Conservation (phyloP, 2,329 filamentous ascomycete species). For the Cadophora malorum region DNA sequence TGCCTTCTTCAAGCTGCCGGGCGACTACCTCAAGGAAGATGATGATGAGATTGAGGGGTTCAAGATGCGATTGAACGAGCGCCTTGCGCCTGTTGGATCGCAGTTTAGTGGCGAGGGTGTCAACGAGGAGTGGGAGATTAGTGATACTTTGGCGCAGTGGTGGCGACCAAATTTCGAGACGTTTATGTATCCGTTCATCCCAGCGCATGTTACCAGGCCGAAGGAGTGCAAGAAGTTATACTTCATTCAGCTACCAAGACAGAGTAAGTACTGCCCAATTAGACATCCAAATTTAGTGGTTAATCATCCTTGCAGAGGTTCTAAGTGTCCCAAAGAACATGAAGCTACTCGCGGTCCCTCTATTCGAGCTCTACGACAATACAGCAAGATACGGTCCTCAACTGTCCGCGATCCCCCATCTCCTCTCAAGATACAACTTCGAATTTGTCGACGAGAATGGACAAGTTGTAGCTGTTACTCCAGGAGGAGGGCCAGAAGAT, state of each 20-base stretch:
- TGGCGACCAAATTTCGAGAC: slow-evolving; percentile 99
- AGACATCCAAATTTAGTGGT: background rate
- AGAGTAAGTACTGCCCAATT: slow-evolving; percentile 64
- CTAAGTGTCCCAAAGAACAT: slow-evolving; percentile 98
- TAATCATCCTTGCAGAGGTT: slow-evolving; percentile 67
- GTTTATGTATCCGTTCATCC: slow-evolving; percentile 99
- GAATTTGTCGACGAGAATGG: slow-evolving; percentile 96
- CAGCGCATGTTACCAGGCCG: slow-evolving; percentile 91
- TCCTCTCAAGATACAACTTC: slow-evolving; percentile 95
- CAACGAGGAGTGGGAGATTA: slow-evolving; percentile 92
- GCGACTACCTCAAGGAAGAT: slow-evolving; percentile 88
- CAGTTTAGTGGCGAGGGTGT: slow-evolving; percentile 83
- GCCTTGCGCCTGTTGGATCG: slow-evolving; percentile 88
- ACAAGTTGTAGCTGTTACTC: slow-evolving; percentile 83
- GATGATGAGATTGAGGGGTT: slow-evolving; percentile 96
- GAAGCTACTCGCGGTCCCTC: slow-evolving; percentile 95
- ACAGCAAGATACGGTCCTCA: slow-evolving; percentile 94
- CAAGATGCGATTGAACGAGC: slow-evolving; percentile 89
- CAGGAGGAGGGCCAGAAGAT: slow-evolving; percentile 68
- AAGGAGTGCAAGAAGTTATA: slow-evolving; percentile 99
- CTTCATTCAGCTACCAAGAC: slow-evolving; percentile 91
- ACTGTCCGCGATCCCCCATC: slow-evolving; percentile 92
- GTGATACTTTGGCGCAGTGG: slow-evolving; percentile 96
- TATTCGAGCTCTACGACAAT: slow-evolving; percentile 99
- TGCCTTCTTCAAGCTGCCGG: slow-evolving; percentile 98